These are phyloP conservation scores for Sanghuangporus baumii DNA, from an alignment of 1,284 basidiomycete genomes.

Conservation along the genomic window DNA sequence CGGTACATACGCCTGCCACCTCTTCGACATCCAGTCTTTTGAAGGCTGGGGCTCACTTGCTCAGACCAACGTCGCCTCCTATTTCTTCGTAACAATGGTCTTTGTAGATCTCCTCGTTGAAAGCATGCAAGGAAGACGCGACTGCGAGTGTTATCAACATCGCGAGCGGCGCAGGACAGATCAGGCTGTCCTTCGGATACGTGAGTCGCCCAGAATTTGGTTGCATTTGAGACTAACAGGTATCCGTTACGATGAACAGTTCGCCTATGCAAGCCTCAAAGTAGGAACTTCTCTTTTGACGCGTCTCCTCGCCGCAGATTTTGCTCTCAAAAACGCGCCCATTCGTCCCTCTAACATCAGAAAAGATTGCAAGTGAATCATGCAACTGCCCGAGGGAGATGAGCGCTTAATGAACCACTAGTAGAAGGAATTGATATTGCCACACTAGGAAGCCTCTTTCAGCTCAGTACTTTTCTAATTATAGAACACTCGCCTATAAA, in stretches of 20 bases:
- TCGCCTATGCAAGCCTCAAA: slow-evolving; percentile 28
- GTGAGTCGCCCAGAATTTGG: neutral
- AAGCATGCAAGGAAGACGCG: slow-evolving; percentile 21
- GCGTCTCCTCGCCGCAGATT: slow-evolving; percentile 28
- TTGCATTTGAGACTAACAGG: neutral
- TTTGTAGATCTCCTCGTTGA: slow-evolving; percentile 29
- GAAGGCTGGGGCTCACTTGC: slow-evolving; percentile 19
- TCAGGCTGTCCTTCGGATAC: neutral
- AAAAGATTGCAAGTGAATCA: too few species aligned
- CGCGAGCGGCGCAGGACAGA: slow-evolving; percentile 4
- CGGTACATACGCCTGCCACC: slow-evolving; percentile 16
- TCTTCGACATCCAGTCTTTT: slow-evolving; percentile 24
- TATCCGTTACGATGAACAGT: slow-evolving; percentile 17
- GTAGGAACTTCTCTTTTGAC: slow-evolving; percentile 26
- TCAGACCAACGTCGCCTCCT: slow-evolving; percentile 22
- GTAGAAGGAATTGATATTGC: too few species aligned
- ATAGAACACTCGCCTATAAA: too few species aligned
- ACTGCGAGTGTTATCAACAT: slow-evolving; percentile 26
- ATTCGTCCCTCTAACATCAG: too few species aligned
- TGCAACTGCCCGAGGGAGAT: too few species aligned
- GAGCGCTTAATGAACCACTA: too few species aligned
- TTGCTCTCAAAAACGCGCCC: slow-evolving; percentile 29
- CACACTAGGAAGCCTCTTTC: too few species aligned
- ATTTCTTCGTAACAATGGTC: slow-evolving; percentile 28
- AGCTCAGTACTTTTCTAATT: too few species aligned